These are phyloP conservation scores for Hebeloma cylindrosporum DNA, from an alignment of 768 basidiomycete genomes.

Conservation along the genomic window DNA sequence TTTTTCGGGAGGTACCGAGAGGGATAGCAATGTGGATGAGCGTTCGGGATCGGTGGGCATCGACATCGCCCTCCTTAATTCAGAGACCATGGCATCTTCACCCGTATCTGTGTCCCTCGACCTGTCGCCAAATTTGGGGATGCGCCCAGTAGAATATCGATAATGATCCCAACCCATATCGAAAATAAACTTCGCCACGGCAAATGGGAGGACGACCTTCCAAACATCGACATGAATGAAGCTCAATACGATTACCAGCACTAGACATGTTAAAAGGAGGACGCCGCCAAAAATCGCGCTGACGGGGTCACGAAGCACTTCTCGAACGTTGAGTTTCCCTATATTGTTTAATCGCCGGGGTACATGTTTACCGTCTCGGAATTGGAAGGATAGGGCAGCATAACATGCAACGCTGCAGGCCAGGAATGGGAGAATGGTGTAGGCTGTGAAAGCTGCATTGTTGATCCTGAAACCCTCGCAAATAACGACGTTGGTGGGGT, in stretches of 20 bases:
- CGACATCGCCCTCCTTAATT: conserved; percentile 30
- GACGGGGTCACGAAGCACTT: conserved; percentile 68
- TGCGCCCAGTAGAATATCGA: conserved; percentile 30
- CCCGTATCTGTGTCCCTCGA: conserved; percentile 13
- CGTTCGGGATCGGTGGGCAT: conserved; percentile 19
- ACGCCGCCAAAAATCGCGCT: conserved; percentile 75
- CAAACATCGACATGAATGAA: conserved; percentile 79
- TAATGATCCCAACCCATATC: conserved; percentile 65
- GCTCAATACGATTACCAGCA: conserved; percentile 74
- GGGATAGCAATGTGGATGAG: conserved; percentile 19
- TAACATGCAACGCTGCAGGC: conserved; percentile 65
- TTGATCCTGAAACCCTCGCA: conserved; percentile 83
- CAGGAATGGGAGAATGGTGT: conserved; percentile 80
- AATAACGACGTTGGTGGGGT: conserved; percentile 93
- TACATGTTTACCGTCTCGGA: conserved; percentile 52
- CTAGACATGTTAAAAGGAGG: conserved; percentile 65
- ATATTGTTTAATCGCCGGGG: conserved; percentile 42
- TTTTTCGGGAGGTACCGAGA: conserved; percentile 9
- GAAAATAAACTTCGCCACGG: conserved; percentile 64
- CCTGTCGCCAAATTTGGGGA: conserved; percentile 17
- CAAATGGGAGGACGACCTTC: conserved; percentile 84
- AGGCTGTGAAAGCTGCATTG: conserved; percentile 77
- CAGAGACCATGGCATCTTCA: conserved; percentile 28
- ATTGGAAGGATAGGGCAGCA: conserved; percentile 57
- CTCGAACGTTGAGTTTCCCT: conserved; percentile 47